These are phyloP conservation scores for Pseudogymnoascus sp. DNA, from an alignment of 2,329 filamentous ascomycete genomes.

Conservation along the genomic window DNA sequence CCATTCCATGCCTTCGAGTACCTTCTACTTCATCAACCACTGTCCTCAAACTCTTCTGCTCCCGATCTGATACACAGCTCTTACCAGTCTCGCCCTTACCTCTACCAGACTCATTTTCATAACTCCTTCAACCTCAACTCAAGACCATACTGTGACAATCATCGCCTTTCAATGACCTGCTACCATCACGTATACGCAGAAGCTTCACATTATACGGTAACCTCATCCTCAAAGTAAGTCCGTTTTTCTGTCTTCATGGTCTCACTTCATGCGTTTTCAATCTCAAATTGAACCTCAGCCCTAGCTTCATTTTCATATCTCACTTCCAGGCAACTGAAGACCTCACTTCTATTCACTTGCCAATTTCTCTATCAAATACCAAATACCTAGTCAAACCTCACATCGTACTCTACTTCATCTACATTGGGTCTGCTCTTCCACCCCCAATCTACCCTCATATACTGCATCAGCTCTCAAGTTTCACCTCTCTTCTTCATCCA, in stretches of 20 bases:
- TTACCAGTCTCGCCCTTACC: not conserved
- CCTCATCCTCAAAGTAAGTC: not conserved
- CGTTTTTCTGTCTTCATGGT: not conserved
- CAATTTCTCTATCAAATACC: not conserved
- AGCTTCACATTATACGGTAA: not conserved
- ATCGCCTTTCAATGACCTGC: not conserved
- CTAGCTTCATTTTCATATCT: not conserved
- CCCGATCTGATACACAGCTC: not conserved
- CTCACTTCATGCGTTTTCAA: not conserved
- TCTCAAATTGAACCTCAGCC: not conserved
- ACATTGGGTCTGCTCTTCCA: not conserved
- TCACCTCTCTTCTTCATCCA: not conserved
- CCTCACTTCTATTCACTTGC: not conserved
- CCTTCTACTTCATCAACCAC: not conserved
- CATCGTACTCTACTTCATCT: not conserved
- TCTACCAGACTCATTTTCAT: not conserved
- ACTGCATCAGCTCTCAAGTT: not conserved
- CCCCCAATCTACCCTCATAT: not conserved
- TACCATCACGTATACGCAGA: not conserved
- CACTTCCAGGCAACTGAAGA: not conserved
- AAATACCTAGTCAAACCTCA: not conserved
- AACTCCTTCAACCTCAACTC: not conserved
- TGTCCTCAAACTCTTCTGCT: not conserved
- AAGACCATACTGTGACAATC: not conserved
- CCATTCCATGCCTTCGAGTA: not conserved